phyloP scores from a whole-genome alignment of 2,329 filamentous ascomycete species.

The Xylariales sp. region DNA sequence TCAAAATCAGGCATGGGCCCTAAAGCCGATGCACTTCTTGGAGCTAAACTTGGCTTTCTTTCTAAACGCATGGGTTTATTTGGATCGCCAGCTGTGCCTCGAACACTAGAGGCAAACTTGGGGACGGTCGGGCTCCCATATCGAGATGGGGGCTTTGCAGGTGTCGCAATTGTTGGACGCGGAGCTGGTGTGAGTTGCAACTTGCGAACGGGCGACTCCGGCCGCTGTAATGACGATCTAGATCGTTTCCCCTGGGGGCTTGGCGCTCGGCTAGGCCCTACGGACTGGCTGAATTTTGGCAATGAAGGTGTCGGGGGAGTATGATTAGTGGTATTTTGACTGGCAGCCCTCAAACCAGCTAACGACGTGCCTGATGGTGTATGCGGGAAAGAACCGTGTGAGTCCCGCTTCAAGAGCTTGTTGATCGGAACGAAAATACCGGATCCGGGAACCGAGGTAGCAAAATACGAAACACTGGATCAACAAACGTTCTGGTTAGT shows the following conservation, averaged over 20 bases:
- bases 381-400: conserved; percentile 66
- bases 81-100: conserved; percentile 70
- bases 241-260: conserved; percentile 79
- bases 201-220: conserved; percentile 85
- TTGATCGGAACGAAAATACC: conserved; percentile 93
- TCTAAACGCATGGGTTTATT: conserved; percentile 65
- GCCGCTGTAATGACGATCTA: conserved; percentile 83
- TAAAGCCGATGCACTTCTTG: conserved; percentile 70
- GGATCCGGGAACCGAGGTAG: conserved; percentile 79
- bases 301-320: conserved; percentile 74
- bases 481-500: conserved; percentile 39
- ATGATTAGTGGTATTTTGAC: conserved; percentile 69
- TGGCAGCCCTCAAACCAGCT: conserved; percentile 63
- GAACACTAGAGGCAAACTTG: conserved; percentile 73
- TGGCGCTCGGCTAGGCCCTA: conserved; percentile 78
- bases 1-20: conserved; percentile 61
- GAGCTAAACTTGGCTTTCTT: conserved; percentile 63
- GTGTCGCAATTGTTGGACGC: conserved; percentile 67
- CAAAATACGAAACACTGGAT: conserved; percentile 79
- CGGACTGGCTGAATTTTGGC: conserved; percentile 87
- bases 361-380: conserved; percentile 76
- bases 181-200: conserved; percentile 71
- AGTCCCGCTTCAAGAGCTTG: conserved; percentile 78
- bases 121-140: conserved; percentile 72
- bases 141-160: conserved; percentile 65